phyloP scores from a whole-genome alignment of 768 basidiomycete species.

The Rhodotorula kratochvilovae region DNA sequence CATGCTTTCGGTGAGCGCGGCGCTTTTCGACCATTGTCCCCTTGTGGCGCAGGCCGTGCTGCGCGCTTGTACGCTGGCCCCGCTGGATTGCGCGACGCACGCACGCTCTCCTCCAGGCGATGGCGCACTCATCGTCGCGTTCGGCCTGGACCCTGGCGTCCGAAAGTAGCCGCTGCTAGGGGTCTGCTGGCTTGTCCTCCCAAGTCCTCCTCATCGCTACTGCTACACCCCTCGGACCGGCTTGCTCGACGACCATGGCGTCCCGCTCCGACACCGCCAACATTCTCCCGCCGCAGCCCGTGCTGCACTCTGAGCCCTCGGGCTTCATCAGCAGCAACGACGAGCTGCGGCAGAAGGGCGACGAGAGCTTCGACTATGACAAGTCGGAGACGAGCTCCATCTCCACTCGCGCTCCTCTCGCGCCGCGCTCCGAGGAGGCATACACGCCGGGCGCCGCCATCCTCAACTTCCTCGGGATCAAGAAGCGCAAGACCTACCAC shows the following conservation, averaged over 20 bases:
- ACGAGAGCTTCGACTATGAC: neutral
- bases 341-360: neutral
- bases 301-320: neutral
- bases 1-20: no score
- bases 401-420: slow-evolving; percentile 15
- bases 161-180: no score
- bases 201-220: no score
- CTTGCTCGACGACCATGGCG: neutral
- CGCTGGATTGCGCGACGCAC: no score
- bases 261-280: neutral
- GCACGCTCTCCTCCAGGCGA: no score
- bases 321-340: neutral
- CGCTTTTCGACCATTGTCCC: no score
- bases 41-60: no score
- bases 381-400: slow-evolving; percentile 15
- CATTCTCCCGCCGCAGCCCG: neutral
- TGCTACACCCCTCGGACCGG: neutral
- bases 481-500: neutral
- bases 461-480: slow-evolving; percentile 11
- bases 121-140: no score
- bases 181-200: no score
- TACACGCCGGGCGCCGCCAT: slow-evolving; percentile 15
- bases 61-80: no score
- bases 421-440: neutral
- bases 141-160: no score